Evolutionary conservation across 192 early-diverging fungal genomes (phyloP), one percentile per base, ranked within the genome.

Genomic region (Coemansia sp.): DNA sequence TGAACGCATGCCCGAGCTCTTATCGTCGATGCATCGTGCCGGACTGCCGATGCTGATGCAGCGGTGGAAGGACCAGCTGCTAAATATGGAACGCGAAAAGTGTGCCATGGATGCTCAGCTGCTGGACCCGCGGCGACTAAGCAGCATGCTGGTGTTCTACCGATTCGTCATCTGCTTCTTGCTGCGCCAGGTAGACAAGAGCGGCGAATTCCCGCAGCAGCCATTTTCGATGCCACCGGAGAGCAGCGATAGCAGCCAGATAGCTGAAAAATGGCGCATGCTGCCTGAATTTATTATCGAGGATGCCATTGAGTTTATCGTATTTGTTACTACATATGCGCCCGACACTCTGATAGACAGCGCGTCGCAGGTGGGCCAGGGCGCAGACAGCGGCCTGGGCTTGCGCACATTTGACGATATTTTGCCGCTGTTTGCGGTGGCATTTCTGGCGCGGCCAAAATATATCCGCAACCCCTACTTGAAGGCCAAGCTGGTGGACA

Each of bases 391-490:
- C 30, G 57, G 33, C 14, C 3, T 16, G 12, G 62, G 50, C 2
- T 36, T 68, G 61, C 72, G 61, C 37, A 72, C 69, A 2, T 78
- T 80, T 23, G 63, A 70, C 57, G 76, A 79, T 39, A n/a, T 79
- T 0, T 18, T 79, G 36, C 70, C 76, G n/a, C 50, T 82, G 0
- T 94, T 96, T 54, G 80, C 82, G 5, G 87, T 96, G 65, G 81
- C 83, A 5, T 88, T 97, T 63, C 73, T 97, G 61, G 77, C 80
- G 12, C 91, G 91, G 50, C 82, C 89, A 0, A 59, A 65, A 3
- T 92, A 89, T 47, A 82, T 97, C 55, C 90, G 90, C 79, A 99
- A 97, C 64, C 96, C 96, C 15, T 91, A 99, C 58, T 59, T 99
- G 57, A 96, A 96, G 59, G 88, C 90, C 26, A 95, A 94, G 45